Percentiles rank a stretch among this genome's conserved stretches.
These are phyloP conservation scores for Ophiocordyceps camponoti-leonardi DNA, from an alignment of 2,329 filamentous ascomycete species.

Conservation along the genomic window DNA sequence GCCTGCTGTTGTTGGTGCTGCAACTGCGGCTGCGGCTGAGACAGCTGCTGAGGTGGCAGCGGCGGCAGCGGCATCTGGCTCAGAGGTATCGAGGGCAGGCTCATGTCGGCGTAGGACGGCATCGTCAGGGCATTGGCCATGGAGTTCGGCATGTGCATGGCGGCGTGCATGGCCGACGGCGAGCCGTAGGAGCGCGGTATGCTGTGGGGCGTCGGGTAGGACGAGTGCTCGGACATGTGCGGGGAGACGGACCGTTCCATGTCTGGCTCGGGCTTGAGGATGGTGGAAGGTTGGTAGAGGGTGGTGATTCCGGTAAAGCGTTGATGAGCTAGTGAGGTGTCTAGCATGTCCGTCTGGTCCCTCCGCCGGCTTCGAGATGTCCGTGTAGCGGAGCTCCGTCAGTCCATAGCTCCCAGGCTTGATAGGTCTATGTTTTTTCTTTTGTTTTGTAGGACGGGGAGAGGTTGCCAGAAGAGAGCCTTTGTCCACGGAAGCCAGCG, in stretches of 20 bases:
- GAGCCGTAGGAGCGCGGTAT: constrained; percentile 34
- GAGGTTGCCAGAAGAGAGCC: too few species aligned
- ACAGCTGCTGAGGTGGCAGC: constrained; percentile 16
- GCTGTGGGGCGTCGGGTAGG: constrained; percentile 32
- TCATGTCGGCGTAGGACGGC: constrained; percentile 19
- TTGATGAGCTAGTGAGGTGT: constrained; percentile 19
- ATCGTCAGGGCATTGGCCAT: constrained; percentile 25
- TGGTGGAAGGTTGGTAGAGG: constrained; percentile 11
- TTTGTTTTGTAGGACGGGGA: too few species aligned
- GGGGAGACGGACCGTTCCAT: constrained; percentile 40
- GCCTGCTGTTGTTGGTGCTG: not conserved
- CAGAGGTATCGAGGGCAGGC: constrained; percentile 19
- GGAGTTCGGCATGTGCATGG: constrained; percentile 27
- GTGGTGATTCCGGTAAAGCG: constrained; percentile 10
- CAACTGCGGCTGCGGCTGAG: constrained; percentile 7
- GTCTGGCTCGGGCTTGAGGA: constrained; percentile 18
- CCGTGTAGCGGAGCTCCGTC: not conserved
- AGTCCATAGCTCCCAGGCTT: not conserved
- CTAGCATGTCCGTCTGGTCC: constrained; percentile 27
- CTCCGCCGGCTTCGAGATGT: not conserved
- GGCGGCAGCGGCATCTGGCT: constrained; percentile 16
- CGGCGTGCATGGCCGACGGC: constrained; percentile 31
- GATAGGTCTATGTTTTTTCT: not conserved
- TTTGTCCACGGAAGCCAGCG: not conserved
- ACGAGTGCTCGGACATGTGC: constrained; percentile 41